Evolutionary conservation across 192 early-diverging fungal species (phyloP).

Genomic region (Coemansia reversa): DNA sequence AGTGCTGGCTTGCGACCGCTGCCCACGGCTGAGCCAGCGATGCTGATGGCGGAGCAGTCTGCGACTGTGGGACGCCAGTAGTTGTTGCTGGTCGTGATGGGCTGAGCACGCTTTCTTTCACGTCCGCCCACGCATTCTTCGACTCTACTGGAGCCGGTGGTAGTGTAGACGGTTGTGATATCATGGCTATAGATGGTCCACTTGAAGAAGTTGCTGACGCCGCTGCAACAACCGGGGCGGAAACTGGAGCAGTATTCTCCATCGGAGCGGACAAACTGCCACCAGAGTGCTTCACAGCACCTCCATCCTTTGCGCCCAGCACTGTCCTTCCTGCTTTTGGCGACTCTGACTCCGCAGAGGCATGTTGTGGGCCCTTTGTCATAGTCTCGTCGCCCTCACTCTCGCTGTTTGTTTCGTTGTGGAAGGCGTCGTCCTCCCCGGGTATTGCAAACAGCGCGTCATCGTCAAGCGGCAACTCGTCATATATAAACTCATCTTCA

Average conservation of each 20-base stretch:
- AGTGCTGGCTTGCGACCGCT: conserved; percentile 43
- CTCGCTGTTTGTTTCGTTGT: conserved; percentile 23
- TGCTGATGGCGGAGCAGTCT: conserved; percentile 20
- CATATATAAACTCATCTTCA: conserved; percentile 92
- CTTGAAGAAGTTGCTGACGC: conserved; percentile 1
- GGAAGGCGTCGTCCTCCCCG: conserved; percentile 60
- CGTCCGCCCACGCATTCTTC: conserved; percentile 51
- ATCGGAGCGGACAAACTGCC: background rate
- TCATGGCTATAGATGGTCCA: conserved; percentile 16
- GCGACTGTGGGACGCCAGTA: conserved; percentile 20
- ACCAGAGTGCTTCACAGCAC: conserved; percentile 10
- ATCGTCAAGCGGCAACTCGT: conserved; percentile 88
- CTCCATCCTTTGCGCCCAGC: conserved; percentile 24
- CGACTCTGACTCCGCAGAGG: conserved; percentile 25
- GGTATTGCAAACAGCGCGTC: conserved; percentile 77
- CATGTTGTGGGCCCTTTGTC: background rate
- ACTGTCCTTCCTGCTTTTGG: conserved; percentile 12
- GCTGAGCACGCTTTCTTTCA: conserved; percentile 53
- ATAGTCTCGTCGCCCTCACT: conserved; percentile 11
- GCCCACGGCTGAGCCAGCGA: conserved; percentile 52
- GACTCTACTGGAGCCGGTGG: conserved; percentile 52
- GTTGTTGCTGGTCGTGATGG: conserved; percentile 46
- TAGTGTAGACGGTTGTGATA: conserved; percentile 42
- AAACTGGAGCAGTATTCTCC: conserved; percentile 1
- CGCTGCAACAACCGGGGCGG: conserved; percentile 3